phyloP scores from a whole-genome alignment of 2,329 filamentous ascomycete genomes.

The Trichoderma guizhouense region DNA sequence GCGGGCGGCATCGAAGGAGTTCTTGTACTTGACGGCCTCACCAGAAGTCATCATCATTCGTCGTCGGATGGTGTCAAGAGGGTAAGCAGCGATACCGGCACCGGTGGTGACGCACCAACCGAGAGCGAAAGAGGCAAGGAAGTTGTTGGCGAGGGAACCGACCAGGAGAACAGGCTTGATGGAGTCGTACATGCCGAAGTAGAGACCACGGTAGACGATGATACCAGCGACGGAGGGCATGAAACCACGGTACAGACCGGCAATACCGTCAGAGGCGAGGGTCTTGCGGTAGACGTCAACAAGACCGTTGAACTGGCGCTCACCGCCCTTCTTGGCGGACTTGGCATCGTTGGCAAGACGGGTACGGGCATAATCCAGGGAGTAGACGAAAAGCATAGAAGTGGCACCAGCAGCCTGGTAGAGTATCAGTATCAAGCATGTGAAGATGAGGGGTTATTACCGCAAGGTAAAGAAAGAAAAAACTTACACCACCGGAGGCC shows the following conservation, averaged over 20 bases:
- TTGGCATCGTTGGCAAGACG: constrained; percentile 99
- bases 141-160: constrained; percentile 92
- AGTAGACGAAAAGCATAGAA: constrained; percentile 99
- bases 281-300: constrained; percentile 99
- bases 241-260: constrained; percentile 99
- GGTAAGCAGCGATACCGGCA: constrained; percentile 99
- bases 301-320: constrained; percentile 99
- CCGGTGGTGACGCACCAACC: constrained; percentile 99
- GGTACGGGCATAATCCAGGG: constrained; percentile 99
- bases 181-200: constrained; percentile 99
- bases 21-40: constrained; percentile 99
- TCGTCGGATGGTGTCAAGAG: constrained; percentile 99
- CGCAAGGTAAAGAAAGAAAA: not conserved
- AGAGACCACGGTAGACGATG: constrained; percentile 99
- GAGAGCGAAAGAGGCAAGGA: constrained; percentile 98
- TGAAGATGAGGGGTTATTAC: not conserved
- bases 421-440: not conserved
- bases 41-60: constrained; percentile 99
- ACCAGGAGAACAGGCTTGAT: constrained; percentile 98
- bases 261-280: constrained; percentile 95
- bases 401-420: constrained; percentile 91
- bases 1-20: constrained; percentile 87
- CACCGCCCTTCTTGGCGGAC: constrained; percentile 94
- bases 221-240: constrained; percentile 99
- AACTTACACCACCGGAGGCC: constrained; percentile 96